Evolutionary conservation across 148 eudicot species (phyloP).

Genomic region (Arbutus unedo): DNA sequence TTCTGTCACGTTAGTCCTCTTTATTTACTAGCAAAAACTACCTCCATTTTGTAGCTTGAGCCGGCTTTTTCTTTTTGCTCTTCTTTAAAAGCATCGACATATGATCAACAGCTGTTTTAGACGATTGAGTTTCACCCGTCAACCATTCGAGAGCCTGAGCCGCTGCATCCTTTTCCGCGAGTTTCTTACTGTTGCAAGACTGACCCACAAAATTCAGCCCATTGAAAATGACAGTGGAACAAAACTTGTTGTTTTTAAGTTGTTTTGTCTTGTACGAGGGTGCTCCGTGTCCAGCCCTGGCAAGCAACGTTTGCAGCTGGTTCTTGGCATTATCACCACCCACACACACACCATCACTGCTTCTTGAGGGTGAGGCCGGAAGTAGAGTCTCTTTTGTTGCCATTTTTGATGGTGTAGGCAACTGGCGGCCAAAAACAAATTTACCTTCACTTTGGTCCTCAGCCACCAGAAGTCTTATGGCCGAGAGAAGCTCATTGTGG

Average conservation of each 20-base stretch:
- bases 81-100: slow-evolving; percentile 67
- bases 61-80: slow-evolving; percentile 48
- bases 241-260: slow-evolving; percentile 67
- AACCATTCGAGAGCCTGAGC: slow-evolving; percentile 77
- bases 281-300: slow-evolving; percentile 73
- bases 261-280: slow-evolving; percentile 73
- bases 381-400: slow-evolving; percentile 27
- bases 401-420: slow-evolving; percentile 47
- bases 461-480: slow-evolving; percentile 64
- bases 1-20: background rate
- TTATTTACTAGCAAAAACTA: slow-evolving; percentile 15
- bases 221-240: slow-evolving; percentile 66
- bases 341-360: slow-evolving; percentile 22
- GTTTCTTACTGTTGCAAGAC: slow-evolving; percentile 72
- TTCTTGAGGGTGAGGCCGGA: background rate
- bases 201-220: slow-evolving; percentile 77
- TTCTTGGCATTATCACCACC: slow-evolving; percentile 64
- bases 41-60: slow-evolving; percentile 29
- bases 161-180: slow-evolving; percentile 92
- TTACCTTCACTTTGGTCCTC: slow-evolving; percentile 85
- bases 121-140: slow-evolving; percentile 71
- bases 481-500: slow-evolving; percentile 55
- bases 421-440: slow-evolving; percentile 77
- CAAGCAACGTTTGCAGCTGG: slow-evolving; percentile 78
- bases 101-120: slow-evolving; percentile 46